A percentile compares a stretch with the other conserved stretches of the same genome.
Evolutionary conservation across 768 basidiomycete species (phyloP).

Genomic region (Suillus ampliporus): DNA sequence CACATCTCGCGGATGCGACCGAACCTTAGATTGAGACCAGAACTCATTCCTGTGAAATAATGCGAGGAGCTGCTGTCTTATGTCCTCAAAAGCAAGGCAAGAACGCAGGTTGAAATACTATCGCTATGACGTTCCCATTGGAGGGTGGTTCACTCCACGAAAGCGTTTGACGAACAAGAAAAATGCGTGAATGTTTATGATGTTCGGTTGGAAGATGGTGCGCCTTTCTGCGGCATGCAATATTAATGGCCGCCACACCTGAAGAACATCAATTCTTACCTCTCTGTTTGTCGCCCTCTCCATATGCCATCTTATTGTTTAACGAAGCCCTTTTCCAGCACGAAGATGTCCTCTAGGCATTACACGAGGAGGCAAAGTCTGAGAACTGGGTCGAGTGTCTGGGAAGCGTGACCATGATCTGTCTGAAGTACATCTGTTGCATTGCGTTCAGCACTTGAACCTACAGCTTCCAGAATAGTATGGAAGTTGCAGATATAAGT

Average conservation of each 20-base stretch:
- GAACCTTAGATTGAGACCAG: too few species aligned
- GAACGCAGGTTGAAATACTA: slow-evolving; percentile 25
- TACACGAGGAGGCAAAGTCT: slow-evolving; percentile 81
- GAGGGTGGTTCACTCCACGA: neutral
- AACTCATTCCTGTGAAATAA: slow-evolving; percentile 56
- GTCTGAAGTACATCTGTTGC: too few species aligned
- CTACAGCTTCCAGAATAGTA: too few species aligned
- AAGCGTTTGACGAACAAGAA: slow-evolving; percentile 70
- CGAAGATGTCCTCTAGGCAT: slow-evolving; percentile 74
- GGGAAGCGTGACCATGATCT: slow-evolving; percentile 64
- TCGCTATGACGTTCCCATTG: neutral
- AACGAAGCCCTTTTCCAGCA: slow-evolving; percentile 53
- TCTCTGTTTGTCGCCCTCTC: slow-evolving; percentile 64
- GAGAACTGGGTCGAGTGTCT: slow-evolving; percentile 91
- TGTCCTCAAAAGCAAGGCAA: slow-evolving; percentile 38
- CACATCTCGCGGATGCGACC: too few species aligned
- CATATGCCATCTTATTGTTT: neutral
- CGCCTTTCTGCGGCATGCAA: slow-evolving; percentile 94
- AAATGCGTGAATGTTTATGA: slow-evolving; percentile 97
- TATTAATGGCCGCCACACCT: slow-evolving; percentile 98
- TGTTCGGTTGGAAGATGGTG: slow-evolving; percentile 81
- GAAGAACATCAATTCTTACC: slow-evolving; percentile 71
- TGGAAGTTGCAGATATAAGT: too few species aligned
- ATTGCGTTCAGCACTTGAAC: too few species aligned
- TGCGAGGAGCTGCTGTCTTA: slow-evolving; percentile 67